Percentiles rank a stretch among this genome's conserved stretches.
Evolutionary conservation across 73 alveolate species (phyloP).

Genomic region (Blepharisma japonicum): DNA sequence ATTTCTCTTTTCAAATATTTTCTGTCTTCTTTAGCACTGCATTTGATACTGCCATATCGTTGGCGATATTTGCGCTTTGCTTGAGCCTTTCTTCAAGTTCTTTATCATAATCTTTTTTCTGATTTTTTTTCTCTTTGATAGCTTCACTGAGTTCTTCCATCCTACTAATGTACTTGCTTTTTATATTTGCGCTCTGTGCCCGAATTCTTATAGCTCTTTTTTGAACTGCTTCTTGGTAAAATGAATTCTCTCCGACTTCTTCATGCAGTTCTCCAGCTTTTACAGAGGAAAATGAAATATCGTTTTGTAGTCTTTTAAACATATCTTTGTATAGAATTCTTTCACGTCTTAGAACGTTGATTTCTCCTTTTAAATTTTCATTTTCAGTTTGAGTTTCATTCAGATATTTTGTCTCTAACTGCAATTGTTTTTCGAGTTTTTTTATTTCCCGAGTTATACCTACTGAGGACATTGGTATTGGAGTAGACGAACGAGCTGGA

Average conservation of each 20-base stretch:
- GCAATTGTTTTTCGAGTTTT: background rate
- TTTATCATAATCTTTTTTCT: background rate
- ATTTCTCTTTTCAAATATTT: no score
- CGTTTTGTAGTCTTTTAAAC: background rate
- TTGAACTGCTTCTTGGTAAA: background rate
- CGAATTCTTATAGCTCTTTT: background rate
- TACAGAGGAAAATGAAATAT: background rate
- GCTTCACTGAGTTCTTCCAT: background rate
- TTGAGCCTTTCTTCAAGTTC: background rate
- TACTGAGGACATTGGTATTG: no score
- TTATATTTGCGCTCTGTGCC: conserved; percentile 9
- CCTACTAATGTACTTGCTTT: background rate
- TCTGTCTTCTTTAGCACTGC: background rate
- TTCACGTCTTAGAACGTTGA: background rate
- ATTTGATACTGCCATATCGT: background rate
- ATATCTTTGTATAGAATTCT: background rate
- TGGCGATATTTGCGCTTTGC: background rate
- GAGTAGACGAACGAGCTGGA: no score
- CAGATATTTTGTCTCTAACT: background rate
- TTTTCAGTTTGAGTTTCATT: conserved; percentile 18
- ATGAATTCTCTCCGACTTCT: background rate
- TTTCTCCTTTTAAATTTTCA: background rate
- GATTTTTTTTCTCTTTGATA: background rate
- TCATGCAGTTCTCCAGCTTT: background rate
- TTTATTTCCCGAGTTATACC: background rate